A percentile compares a stretch with the other conserved stretches of the same genome.
Conservation (phyloP, 768 basidiomycete species). For the Termitomyces sp. region DNA sequence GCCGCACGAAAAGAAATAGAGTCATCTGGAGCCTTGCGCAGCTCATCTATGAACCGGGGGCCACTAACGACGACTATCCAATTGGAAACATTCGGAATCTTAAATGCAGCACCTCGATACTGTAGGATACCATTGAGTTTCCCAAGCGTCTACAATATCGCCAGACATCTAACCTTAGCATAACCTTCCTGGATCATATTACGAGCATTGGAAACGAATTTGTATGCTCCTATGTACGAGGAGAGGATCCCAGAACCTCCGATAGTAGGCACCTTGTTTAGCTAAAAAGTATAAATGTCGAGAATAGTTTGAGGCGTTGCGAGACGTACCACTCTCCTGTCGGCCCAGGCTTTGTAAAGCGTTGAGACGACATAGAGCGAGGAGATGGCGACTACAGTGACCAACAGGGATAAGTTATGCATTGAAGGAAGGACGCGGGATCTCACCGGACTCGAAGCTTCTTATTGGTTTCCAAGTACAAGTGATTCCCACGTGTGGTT, state of each 20-base stretch:
- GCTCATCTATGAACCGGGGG: conserved; percentile 39
- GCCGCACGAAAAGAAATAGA: conserved; percentile 25
- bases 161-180: conserved; percentile 16
- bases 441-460: not conserved
- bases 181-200: conserved; percentile 27
- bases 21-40: conserved; percentile 33
- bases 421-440: not conserved
- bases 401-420: not conserved
- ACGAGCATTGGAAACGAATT: conserved; percentile 18
- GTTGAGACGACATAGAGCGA: not conserved
- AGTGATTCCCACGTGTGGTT: not conserved
- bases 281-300: conserved; percentile 3
- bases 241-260: conserved; percentile 26
- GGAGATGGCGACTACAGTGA: not conserved
- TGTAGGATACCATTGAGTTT: not conserved
- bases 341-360: conserved; percentile 3
- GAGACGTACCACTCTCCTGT: conserved; percentile 1
- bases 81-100: conserved; percentile 33
- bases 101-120: conserved; percentile 27
- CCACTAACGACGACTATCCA: conserved; percentile 44
- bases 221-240: conserved; percentile 25
- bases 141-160: not conserved
- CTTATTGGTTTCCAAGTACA: not conserved
- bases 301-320: not conserved
- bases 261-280: conserved; percentile 24